Evolutionary conservation across 2,329 filamentous ascomycete genomes (phyloP).

Genomic region (Balansia obtecta): DNA sequence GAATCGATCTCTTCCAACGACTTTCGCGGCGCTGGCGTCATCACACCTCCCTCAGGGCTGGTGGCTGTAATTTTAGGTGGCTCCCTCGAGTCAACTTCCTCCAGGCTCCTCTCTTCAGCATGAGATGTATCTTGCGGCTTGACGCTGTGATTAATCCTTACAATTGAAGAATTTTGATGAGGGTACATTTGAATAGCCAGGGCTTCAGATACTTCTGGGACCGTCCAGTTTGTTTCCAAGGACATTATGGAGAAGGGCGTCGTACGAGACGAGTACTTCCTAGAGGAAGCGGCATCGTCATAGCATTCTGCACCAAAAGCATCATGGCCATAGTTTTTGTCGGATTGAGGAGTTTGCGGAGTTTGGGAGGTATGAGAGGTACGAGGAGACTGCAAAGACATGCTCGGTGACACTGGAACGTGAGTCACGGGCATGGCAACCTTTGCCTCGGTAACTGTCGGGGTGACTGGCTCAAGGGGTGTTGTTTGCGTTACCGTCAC

Average conservation of each 20-base stretch:
- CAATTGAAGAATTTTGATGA: slow-evolving; percentile 51
- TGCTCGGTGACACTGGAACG: not conserved
- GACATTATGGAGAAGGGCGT: slow-evolving; percentile 52
- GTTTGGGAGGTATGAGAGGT: too few species aligned
- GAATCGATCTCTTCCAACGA: slow-evolving; percentile 45
- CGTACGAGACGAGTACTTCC: slow-evolving; percentile 40
- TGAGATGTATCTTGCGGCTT: slow-evolving; percentile 36
- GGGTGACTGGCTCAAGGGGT: not conserved
- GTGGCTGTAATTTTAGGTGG: slow-evolving; percentile 26
- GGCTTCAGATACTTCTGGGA: slow-evolving; percentile 49
- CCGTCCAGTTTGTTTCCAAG: slow-evolving; percentile 49
- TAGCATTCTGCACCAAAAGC: slow-evolving; percentile 34
- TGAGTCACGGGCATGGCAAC: not conserved
- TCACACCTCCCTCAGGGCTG: slow-evolving; percentile 27
- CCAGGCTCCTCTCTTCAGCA: slow-evolving; percentile 14
- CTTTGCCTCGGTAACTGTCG: not conserved
- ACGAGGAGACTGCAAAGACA: not conserved
- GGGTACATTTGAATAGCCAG: slow-evolving; percentile 48
- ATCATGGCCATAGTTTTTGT: slow-evolving; percentile 7
- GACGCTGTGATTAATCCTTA: slow-evolving; percentile 45
- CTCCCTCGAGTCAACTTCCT: slow-evolving; percentile 12
- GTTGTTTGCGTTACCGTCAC: not conserved
- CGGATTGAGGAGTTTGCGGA: slow-evolving; percentile 1
- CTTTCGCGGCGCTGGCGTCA: slow-evolving; percentile 37
- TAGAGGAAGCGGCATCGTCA: slow-evolving; percentile 40